Conservation (phyloP, 805 yeast species). For the Pichia deserticola region DNA sequence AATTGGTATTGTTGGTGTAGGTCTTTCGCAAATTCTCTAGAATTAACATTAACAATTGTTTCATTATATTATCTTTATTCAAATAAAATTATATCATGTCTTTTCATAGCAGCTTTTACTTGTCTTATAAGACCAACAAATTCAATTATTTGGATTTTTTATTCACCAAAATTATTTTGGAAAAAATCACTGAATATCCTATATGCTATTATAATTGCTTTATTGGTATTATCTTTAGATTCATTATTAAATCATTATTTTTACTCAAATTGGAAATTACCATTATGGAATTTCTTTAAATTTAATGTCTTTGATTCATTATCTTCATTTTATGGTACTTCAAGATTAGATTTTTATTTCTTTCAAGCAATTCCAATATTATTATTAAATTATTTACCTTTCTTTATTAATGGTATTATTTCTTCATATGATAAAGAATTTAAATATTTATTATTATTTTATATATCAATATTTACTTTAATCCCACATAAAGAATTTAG, state of each 20-base stretch:
- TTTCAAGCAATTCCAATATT: conserved; percentile 77
- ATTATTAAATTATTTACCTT: conserved; percentile 58
- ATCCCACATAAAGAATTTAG: conserved; percentile 87
- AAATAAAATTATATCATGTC: conserved; percentile 4
- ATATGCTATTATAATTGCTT: conserved; percentile 5
- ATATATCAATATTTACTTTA: conserved; percentile 50
- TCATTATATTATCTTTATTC: conserved; percentile 63
- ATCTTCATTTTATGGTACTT: conserved; percentile 76
- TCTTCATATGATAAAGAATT: conserved; percentile 11
- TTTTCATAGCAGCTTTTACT: conserved; percentile 49
- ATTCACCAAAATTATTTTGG: conserved; percentile 38
- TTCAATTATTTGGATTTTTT: conserved; percentile 61
- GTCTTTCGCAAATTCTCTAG: conserved; percentile 80
- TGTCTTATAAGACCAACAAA: conserved; percentile 83
- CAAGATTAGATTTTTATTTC: conserved; percentile 80
- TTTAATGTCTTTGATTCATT: conserved; percentile 71
- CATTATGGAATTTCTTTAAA: conserved; percentile 60
- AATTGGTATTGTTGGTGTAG: conserved; percentile 78
- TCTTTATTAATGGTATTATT: conserved; percentile 39
- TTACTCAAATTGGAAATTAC: conserved; percentile 51
- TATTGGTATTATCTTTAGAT: conserved; percentile 31
- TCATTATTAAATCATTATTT: conserved; percentile 48
- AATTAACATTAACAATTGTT: conserved; percentile 58
- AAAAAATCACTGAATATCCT: conserved; percentile 4
- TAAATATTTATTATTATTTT: conserved; percentile 29